A percentile compares a stretch with the other conserved stretches of the same genome.
These are phyloP conservation scores for Aquilaria yunnanensis DNA, from an alignment of 345 rosid species.

Conservation along the genomic window DNA sequence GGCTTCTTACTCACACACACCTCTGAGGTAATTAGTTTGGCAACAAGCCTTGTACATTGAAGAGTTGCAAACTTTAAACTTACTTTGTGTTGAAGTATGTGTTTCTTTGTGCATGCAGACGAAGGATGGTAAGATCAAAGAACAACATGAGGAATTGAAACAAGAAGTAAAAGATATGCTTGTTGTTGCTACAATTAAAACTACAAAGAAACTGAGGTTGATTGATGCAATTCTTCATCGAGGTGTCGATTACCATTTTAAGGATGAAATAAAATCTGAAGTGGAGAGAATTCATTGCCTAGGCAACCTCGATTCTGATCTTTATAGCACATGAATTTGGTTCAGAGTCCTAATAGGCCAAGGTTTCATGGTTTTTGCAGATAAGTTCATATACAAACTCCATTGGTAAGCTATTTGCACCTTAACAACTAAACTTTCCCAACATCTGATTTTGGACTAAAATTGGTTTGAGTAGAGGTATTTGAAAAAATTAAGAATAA, in stretches of 20 bases:
- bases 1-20: neutral
- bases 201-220: neutral
- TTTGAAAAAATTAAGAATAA: constrained; percentile 24
- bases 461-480: constrained; percentile 6
- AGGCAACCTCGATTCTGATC: neutral
- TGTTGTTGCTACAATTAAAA: neutral
- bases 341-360: constrained; percentile 19
- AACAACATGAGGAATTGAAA: constrained; percentile 4
- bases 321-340: neutral
- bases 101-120: too few relatives aligned
- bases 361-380: constrained; percentile 14
- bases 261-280: neutral
- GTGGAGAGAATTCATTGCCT: neutral
- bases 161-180: constrained; percentile 23
- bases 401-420: too few relatives aligned
- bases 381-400: neutral
- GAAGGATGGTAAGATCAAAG: neutral
- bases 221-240: constrained; percentile 25
- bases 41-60: neutral
- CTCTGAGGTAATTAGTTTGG: neutral
- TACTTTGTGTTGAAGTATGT: neutral
- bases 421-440: too few relatives aligned
- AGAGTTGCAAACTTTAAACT: neutral
- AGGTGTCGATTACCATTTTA: constrained; percentile 19
- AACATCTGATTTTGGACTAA: too few relatives aligned